Conservation (phyloP, 2,329 filamentous ascomycete genomes). For the Aspergillus tanneri region DNA sequence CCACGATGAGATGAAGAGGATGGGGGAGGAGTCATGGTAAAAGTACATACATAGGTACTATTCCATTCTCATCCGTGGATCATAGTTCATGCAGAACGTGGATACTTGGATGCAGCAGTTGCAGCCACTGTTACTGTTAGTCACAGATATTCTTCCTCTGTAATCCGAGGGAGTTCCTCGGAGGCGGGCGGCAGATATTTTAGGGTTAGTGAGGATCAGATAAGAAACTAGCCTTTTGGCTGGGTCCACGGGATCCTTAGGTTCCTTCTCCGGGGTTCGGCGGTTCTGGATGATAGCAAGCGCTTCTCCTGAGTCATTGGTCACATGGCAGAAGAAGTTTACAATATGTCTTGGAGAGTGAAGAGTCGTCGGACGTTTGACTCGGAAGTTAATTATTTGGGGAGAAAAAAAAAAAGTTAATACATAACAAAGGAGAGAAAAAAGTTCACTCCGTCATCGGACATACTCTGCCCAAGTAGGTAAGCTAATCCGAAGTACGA, state of each 20-base stretch:
- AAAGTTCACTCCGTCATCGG: slow-evolving; percentile 24
- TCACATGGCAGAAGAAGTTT: neutral
- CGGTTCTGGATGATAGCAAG: slow-evolving; percentile 6
- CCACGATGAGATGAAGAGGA: too few species aligned
- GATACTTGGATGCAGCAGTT: too few species aligned
- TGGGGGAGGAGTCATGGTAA: too few species aligned
- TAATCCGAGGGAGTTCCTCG: neutral
- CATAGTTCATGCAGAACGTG: too few species aligned
- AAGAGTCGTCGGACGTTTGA: slow-evolving; percentile 1
- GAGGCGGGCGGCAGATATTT: neutral
- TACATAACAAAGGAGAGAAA: neutral
- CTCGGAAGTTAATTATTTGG: neutral
- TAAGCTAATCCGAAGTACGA: too few species aligned
- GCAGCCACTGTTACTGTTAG: too few species aligned
- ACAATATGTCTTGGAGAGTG: neutral
- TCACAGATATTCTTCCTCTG: neutral
- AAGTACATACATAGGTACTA: too few species aligned
- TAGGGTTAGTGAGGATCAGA: slow-evolving; percentile 5
- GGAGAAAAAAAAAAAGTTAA: neutral
- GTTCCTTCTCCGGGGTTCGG: slow-evolving; percentile 24
- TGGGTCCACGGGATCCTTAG: slow-evolving; percentile 6
- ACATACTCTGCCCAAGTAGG: slow-evolving; percentile 4
- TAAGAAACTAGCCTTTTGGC: slow-evolving; percentile 4
- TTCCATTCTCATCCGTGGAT: too few species aligned
- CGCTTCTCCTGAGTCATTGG: neutral